Evolutionary conservation across 257 asterid genomes (phyloP).

Genomic region (Solanum paucissectum): DNA sequence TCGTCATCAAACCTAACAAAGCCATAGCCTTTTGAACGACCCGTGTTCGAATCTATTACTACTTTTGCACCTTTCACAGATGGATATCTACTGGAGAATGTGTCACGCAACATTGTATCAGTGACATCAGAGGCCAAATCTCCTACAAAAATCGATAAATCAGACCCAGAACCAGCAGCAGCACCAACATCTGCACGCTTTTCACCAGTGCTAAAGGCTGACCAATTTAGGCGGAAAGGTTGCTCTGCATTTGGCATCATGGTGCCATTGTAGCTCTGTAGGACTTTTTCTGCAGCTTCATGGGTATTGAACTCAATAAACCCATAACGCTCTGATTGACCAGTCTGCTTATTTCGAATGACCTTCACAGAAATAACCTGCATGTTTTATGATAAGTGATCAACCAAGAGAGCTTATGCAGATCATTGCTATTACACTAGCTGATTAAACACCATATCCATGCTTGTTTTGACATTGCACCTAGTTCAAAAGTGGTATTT

Average conservation of each 20-base stretch:
- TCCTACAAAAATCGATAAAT: constrained; percentile 92
- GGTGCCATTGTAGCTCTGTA: constrained; percentile 61
- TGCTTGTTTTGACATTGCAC: neutral
- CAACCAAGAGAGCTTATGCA: neutral
- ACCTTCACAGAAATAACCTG: constrained; percentile 86
- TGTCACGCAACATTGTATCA: constrained; percentile 67
- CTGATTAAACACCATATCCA: neutral
- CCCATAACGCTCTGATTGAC: constrained; percentile 93
- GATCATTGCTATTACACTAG: neutral
- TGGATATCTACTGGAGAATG: constrained; percentile 70
- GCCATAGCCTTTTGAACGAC: constrained; percentile 93
- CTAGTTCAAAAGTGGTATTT: neutral
- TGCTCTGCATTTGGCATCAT: constrained; percentile 81
- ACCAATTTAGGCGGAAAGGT: constrained; percentile 88
- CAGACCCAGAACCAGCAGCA: constrained; percentile 43
- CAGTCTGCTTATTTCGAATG: constrained; percentile 95
- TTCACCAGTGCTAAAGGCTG: constrained; percentile 78
- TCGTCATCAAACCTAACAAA: constrained; percentile 95
- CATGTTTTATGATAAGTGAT: neutral
- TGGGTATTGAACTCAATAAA: constrained; percentile 78
- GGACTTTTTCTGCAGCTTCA: constrained; percentile 74
- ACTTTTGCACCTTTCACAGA: constrained; percentile 92
- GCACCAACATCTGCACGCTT: constrained; percentile 46
- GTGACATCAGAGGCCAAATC: constrained; percentile 87
- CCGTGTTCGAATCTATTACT: constrained; percentile 78